Conservation (phyloP, 768 basidiomycete species). For the Daedaleopsis sinensis region DNA sequence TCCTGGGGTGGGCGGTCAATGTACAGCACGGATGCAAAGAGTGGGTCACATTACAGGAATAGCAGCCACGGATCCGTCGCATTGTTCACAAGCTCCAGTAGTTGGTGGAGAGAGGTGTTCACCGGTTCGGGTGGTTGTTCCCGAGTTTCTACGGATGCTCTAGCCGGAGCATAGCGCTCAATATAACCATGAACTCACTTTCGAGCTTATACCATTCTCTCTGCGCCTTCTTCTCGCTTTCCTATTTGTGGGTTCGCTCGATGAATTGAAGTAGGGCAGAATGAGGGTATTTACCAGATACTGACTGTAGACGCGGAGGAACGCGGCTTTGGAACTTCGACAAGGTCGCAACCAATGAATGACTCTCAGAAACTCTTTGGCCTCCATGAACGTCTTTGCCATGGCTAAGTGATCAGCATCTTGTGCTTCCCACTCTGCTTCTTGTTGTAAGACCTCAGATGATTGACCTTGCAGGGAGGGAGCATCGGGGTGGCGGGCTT, state of each 20-base stretch:
- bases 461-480: slow-evolving; percentile 36
- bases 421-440: slow-evolving; percentile 52
- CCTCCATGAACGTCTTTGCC: slow-evolving; percentile 73
- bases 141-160: slow-evolving; percentile 55
- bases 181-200: slow-evolving; percentile 46
- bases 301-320: slow-evolving; percentile 77
- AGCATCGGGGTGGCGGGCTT: slow-evolving; percentile 39
- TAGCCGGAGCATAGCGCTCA: background rate
- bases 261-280: slow-evolving; percentile 1
- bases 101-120: slow-evolving; percentile 56
- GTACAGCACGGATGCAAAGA: slow-evolving; percentile 6
- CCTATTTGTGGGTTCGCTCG: slow-evolving; percentile 45
- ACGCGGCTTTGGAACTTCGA: slow-evolving; percentile 71
- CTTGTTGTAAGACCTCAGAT: slow-evolving; percentile 38
- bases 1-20: slow-evolving; percentile 46
- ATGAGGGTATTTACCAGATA: slow-evolving; percentile 70
- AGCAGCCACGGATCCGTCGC: slow-evolving; percentile 79
- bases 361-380: slow-evolving; percentile 78
- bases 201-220: slow-evolving; percentile 86
- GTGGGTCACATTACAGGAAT: slow-evolving; percentile 64
- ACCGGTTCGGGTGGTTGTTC: slow-evolving; percentile 70
- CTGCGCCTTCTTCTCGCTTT: slow-evolving; percentile 80
- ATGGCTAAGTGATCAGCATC: slow-evolving; percentile 77
- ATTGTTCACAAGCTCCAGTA: slow-evolving; percentile 62
- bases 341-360: slow-evolving; percentile 66